These are phyloP conservation scores for Avicennia marina DNA, from an alignment of 257 asterid species.

Conservation along the genomic window DNA sequence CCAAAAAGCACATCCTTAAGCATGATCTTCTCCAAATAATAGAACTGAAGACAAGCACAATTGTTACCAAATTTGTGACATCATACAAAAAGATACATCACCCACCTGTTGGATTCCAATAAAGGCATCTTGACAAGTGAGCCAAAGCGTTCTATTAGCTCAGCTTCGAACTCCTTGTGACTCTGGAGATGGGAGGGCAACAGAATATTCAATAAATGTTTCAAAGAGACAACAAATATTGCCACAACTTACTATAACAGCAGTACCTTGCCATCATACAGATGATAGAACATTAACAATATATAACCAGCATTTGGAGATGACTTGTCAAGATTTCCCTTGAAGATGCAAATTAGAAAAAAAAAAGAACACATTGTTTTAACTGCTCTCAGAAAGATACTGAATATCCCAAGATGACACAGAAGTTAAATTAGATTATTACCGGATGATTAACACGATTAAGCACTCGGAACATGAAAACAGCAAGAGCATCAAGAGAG, in stretches of 20 bases:
- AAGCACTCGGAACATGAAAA: slow-evolving; percentile 79
- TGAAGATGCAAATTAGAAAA: slow-evolving; percentile 22
- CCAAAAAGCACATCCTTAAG: no score
- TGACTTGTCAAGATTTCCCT: slow-evolving; percentile 96
- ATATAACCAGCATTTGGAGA: slow-evolving; percentile 88
- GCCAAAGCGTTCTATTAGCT: slow-evolving; percentile 86
- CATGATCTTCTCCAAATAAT: not conserved
- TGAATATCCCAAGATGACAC: slow-evolving; percentile 6
- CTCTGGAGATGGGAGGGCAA: slow-evolving; percentile 35
- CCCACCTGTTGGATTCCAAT: slow-evolving; percentile 67
- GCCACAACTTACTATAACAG: no score
- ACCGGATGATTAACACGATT: slow-evolving; percentile 93
- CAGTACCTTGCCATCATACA: slow-evolving; percentile 91
- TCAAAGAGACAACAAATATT: no score
- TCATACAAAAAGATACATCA: slow-evolving; percentile 6
- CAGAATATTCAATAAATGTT: not conserved
- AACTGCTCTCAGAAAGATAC: slow-evolving; percentile 4
- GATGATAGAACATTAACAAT: slow-evolving; percentile 84
- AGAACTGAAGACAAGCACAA: slow-evolving; percentile 7
- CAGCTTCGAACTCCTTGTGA: slow-evolving; percentile 77
- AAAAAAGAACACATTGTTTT: not conserved
- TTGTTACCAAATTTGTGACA: slow-evolving; percentile 2
- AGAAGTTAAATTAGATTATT: slow-evolving; percentile 22
- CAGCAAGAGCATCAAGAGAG: slow-evolving; percentile 88
- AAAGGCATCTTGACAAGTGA: slow-evolving; percentile 89